Evolutionary conservation across 148 eudicot genomes (phyloP).

Genomic region (Arbutus unedo): DNA sequence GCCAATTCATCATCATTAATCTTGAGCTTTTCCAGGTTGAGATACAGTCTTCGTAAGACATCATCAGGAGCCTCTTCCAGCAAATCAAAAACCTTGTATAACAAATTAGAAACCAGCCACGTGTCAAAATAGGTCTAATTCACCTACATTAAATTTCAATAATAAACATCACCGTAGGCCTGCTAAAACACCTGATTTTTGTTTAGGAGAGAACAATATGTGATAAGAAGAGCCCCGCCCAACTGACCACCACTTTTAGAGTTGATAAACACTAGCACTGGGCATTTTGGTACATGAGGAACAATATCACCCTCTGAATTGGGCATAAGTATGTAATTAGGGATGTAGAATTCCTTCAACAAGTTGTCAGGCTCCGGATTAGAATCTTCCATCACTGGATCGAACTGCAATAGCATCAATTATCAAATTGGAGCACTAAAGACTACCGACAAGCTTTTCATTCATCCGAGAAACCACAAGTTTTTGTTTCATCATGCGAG

Average conservation of each 20-base stretch:
- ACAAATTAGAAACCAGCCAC: background rate
- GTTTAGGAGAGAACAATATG: conserved; percentile 69
- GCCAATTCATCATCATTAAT: conserved; percentile 58
- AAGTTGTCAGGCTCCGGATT: conserved; percentile 24
- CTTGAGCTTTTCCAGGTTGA: conserved; percentile 73
- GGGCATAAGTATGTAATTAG: conserved; percentile 58
- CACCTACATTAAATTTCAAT: background rate
- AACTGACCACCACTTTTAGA: conserved; percentile 98
- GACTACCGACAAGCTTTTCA: background rate
- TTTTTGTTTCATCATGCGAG: background rate
- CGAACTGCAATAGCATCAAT: conserved; percentile 26
- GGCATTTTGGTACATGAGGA: conserved; percentile 51
- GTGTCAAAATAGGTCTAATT: background rate
- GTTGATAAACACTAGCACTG: conserved; percentile 79
- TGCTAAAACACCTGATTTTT: conserved; percentile 54
- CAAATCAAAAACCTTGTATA: conserved; percentile 57
- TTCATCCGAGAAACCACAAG: background rate
- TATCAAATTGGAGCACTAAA: background rate
- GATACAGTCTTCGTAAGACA: conserved; percentile 54
- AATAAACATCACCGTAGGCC: background rate
- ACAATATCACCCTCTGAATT: conserved; percentile 28
- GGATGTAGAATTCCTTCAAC: conserved; percentile 60
- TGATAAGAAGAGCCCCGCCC: conserved; percentile 78
- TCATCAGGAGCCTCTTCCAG: conserved; percentile 77
- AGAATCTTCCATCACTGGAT: conserved; percentile 33